Percentiles rank a stretch among this genome's conserved stretches.
phyloP scores from a whole-genome alignment of 31 red algal species.

The Odonthalia washingtoniensis region DNA sequence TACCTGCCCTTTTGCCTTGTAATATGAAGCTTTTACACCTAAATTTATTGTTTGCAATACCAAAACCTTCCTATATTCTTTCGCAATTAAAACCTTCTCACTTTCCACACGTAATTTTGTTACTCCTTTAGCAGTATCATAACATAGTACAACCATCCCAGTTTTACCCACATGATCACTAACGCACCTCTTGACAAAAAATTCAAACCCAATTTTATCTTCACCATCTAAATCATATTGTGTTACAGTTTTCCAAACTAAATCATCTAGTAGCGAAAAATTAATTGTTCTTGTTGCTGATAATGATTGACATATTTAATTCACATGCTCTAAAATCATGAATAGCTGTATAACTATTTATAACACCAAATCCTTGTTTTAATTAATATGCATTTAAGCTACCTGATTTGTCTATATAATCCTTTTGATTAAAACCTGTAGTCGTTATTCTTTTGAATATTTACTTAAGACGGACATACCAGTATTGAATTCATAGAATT shows the following conservation, averaged over 20 bases:
- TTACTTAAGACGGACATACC: constrained; percentile 89
- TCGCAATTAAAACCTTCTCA: constrained; percentile 76
- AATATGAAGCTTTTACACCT: constrained; percentile 41
- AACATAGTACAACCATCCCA: constrained; percentile 70
- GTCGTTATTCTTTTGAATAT: constrained; percentile 67
- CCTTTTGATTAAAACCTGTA: constrained; percentile 83
- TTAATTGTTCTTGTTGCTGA: constrained; percentile 38
- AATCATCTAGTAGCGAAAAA: constrained; percentile 23
- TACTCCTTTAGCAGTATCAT: constrained; percentile 61
- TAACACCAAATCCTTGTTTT: constrained; percentile 65
- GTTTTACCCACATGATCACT: constrained; percentile 51
- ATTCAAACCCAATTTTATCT: constrained; percentile 72
- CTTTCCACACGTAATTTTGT: constrained; percentile 67
- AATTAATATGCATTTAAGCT: constrained; percentile 64
- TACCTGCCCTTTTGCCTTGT: no score
- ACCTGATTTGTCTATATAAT: constrained; percentile 77
- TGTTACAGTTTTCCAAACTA: constrained; percentile 33
- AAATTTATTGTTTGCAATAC: constrained; percentile 51
- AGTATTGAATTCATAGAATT: constrained; percentile 77
- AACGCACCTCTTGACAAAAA: constrained; percentile 69
- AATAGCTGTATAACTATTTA: constrained; percentile 46
- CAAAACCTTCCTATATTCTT: constrained; percentile 76
- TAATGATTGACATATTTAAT: constrained; percentile 38
- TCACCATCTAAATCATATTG: constrained; percentile 63
- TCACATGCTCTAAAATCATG: constrained; percentile 60